Percentiles rank a stretch among this genome's conserved stretches.
phyloP scores from a whole-genome alignment of 169 alveolate genomes.

The Plasmodium relictum region DNA sequence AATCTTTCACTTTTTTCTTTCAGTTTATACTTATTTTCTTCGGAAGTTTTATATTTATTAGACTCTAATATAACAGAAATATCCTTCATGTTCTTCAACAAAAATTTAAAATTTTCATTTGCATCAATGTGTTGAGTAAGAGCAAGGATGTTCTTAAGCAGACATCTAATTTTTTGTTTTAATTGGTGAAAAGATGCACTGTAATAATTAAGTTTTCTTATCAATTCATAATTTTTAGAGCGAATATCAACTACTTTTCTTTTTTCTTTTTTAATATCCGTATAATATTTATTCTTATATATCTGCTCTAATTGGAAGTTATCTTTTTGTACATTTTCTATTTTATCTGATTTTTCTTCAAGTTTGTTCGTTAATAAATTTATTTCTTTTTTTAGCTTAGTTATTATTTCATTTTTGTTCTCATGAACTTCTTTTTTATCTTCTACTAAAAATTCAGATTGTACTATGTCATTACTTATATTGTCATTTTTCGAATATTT shows the following conservation, averaged over 20 bases:
- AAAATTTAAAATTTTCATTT: conserved; percentile 15
- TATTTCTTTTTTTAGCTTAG: conserved; percentile 49
- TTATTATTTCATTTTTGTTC: conserved; percentile 44
- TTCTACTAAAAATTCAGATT: conserved; percentile 11
- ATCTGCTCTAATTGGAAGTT: conserved; percentile 56
- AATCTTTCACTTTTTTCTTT: conserved; percentile 25
- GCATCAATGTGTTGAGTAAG: conserved; percentile 34
- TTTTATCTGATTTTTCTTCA: conserved; percentile 39
- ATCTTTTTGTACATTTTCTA: conserved; percentile 46
- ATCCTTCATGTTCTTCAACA: conserved; percentile 26
- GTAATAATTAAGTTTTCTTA: conserved; percentile 35
- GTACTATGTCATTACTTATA: background rate
- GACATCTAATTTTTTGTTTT: conserved; percentile 46
- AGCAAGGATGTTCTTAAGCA: background rate
- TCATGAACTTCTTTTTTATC: conserved; percentile 8
- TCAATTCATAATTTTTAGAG: conserved; percentile 24
- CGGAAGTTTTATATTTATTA: conserved; percentile 3
- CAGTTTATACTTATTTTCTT: conserved; percentile 4
- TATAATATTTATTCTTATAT: conserved; percentile 50
- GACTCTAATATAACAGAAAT: conserved; percentile 36
- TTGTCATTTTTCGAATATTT: conserved; percentile 1
- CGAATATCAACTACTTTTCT: conserved; percentile 16
- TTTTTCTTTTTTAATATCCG: conserved; percentile 59
- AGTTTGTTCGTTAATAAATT: conserved; percentile 16
- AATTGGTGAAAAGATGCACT: conserved; percentile 22